Base-by-base conservation (phyloP, 305 asterid species). In the Coffea humblotiana region DNA sequence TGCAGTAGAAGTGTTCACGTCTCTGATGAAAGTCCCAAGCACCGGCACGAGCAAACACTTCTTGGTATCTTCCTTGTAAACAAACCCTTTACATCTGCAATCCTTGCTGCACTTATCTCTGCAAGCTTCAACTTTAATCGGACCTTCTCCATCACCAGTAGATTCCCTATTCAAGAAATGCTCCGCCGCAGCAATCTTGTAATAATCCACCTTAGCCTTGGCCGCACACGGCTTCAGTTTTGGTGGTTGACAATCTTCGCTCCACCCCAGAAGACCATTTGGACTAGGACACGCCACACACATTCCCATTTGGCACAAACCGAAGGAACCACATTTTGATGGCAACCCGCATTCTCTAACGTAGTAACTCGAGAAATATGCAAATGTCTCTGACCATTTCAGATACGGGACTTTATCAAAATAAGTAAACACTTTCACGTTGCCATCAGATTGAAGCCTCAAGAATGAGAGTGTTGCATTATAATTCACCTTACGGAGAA, bases 281-380 rank as follows among this genome's bases (percentile, higher is more conserved):
- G 63, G 86, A 0, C 18, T 79, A 1, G 86, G 86, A 49, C 86
- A 83, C 0, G 81, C 86, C 23, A 83, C 81, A 51, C 86, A 83
- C 80, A 79, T 80, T 19, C 82, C 77, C 13, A 18, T 73, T 16
- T 75, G 64, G 51, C 86, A 83, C 35, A 83, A 61, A 6, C 86
- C 86, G 1, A 51, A 72, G 0, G 82, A 37, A 0, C 86, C 86
- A 37, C 86, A 83, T 70, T 70, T 75, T 2, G 79, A 74, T 4
- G 86, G 86, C 56, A 47, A 12, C n/a, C 80, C 83, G 19, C 86
- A 83, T 66, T 52, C 76, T 47, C 83, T 66, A 1, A 80, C 76
- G 52, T 18, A 3, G 45, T 48, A 25, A 40, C 14, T 48, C 7
- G 85, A 74, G 79, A 82, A 82, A 25, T 47, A 78, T 2, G 77